Base-by-base conservation (phyloP, 495 filamentous ascomycete species). In the Cercophora scortea region DNA sequence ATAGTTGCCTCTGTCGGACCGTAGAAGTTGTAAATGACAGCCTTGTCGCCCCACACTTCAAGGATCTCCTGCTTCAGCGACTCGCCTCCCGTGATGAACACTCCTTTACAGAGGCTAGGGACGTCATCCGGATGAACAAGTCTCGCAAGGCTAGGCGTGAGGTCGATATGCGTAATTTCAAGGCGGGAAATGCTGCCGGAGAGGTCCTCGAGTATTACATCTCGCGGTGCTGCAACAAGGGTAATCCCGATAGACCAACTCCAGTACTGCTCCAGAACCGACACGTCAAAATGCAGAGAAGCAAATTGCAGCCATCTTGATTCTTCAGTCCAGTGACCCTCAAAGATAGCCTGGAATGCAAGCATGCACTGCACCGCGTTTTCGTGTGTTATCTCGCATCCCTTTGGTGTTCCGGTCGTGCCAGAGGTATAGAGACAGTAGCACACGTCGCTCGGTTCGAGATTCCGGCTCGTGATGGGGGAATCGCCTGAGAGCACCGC, bases 1-100 rank as follows among this genome's bases (percentile, higher is more conserved):
- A 96, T 96, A 0, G 91, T 95, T 0, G 86, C 83, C 63, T 96
- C 91, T 0, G 90, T 96, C 1, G 91, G 91, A 6, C 91, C 91
- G 50, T 82, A 85, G 19, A 82, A 84, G 57, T 90, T 90, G 65
- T 87, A 85, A n/a, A 90, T 84, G 17, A 80, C 80, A 9, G 70
- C 66, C 39, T 72, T 64, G 4, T 74, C 69, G 4, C 86, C 86
- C 86, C 86, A 90, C 4, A 64, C 73, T 49, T 87, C 79, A 8
- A 90, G 66, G 44, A 88, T 87, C 50, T 89, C 86, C 57, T 87
- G 82, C 50, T 79, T 85, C 10, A 90, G 66, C 17, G 79, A 73
- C 61, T 90, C 86, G 4, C 86, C 86, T 13, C 86, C 86, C 0
- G 85, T 88, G 56, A 88, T 89, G 61, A 90, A 89, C 0, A 89